Base-by-base conservation (phyloP, 768 basidiomycete genomes). In the Boletus rufocinnamomeus region DNA sequence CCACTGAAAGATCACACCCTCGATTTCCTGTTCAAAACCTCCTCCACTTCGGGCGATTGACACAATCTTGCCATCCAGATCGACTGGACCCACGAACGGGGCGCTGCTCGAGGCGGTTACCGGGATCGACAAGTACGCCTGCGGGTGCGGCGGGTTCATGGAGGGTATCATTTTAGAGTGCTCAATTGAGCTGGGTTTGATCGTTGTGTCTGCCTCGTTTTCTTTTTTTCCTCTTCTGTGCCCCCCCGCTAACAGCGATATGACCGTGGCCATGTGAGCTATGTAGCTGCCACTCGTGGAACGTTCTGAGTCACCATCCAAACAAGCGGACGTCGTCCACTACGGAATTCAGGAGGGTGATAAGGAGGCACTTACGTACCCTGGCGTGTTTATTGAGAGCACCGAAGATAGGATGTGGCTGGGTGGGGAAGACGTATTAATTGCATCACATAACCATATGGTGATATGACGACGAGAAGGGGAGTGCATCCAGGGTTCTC, bases 11-110 rank as follows among this genome's bases (percentile, higher is more conserved):
- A 84, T 63, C 84, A 86, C 61, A 77, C 79, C 6, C 64, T 77
- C 32, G 79, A 82, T 56, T 68, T 82, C 7, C 67, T 84, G n/a
- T 85, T 83, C 73, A 66, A 70, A 21, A 75, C 79, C 0, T 74
- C 79, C 2, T 84, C 84, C 70, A 68, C 70, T 4, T 58, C 74
- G 5, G 61, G 58, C 3, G 64, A 65, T 19, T 86, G 85, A 84
- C 84, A 86, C 67, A 86, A 86, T 70, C 83, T 86, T 63, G 84
- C 82, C 0, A 65, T 85, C 40, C 77, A 78, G 54, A 77, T 86
- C 38, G 80, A 84, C 67, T 88, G 83, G 84, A 74, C 74, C 21
- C 68, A 65, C 61, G 13, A 76, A 81, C 32, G 75, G 57, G 4
- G 38, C 54, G 7, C 67, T 76, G 11, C 34, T 86, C 8, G 59